phyloP scores from a whole-genome alignment of 805 yeast species.

The Myxozyma neotropica region DNA sequence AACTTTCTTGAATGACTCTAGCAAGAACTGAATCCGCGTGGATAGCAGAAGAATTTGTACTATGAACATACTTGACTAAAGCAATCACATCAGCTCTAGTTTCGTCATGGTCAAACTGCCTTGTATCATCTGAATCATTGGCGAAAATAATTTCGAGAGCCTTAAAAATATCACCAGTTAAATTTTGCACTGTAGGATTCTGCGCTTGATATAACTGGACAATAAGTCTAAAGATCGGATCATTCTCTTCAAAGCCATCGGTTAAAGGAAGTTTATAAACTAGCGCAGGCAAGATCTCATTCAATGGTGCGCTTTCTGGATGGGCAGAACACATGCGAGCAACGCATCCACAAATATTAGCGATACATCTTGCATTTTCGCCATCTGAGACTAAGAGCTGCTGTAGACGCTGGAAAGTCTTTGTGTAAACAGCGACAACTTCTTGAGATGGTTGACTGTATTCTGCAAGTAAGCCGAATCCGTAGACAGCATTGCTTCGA shows the following conservation, averaged over 20 bases:
- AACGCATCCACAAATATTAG: constrained; percentile 97
- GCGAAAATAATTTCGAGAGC: constrained; percentile 70
- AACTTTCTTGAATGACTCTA: background rate
- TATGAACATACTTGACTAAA: constrained; percentile 72
- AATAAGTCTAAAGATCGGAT: constrained; percentile 81
- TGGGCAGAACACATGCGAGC: constrained; percentile 84
- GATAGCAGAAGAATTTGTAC: constrained; percentile 56
- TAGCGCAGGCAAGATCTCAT: constrained; percentile 72
- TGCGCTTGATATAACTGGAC: constrained; percentile 68
- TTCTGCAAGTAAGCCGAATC: constrained; percentile 78
- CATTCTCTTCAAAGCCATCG: constrained; percentile 89
- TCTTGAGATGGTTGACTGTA: constrained; percentile 55
- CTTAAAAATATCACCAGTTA: constrained; percentile 53
- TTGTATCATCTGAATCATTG: constrained; percentile 75
- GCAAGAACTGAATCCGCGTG: constrained; percentile 14
- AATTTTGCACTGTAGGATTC: constrained; percentile 50
- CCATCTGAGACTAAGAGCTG: constrained; percentile 76
- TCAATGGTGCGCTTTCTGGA: constrained; percentile 71
- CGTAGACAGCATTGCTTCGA: constrained; percentile 93
- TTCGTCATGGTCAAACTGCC: constrained; percentile 75
- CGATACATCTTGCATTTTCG: constrained; percentile 56
- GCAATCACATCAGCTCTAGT: constrained; percentile 65
- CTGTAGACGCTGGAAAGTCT: constrained; percentile 66
- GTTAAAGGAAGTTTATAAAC: constrained; percentile 80
- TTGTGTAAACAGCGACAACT: constrained; percentile 64